Percentiles rank a stretch among this genome's conserved stretches.
phyloP scores from a whole-genome alignment of 1,284 basidiomycete genomes.

The Rhizoctonia solani region DNA sequence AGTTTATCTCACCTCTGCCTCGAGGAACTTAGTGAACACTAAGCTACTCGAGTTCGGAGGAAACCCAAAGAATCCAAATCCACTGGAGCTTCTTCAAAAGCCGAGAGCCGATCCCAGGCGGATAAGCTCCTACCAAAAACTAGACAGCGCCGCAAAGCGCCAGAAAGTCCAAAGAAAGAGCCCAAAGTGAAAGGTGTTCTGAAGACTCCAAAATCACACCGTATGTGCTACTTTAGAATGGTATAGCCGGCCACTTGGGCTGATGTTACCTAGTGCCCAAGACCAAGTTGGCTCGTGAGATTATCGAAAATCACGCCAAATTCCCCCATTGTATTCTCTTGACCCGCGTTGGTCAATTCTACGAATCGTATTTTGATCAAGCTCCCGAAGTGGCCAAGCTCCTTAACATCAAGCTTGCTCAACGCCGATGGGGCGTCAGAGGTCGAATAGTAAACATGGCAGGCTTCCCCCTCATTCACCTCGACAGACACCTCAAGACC shows the following conservation, averaged over 20 bases:
- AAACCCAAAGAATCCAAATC: background rate
- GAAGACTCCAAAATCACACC: background rate
- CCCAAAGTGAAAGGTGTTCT: background rate
- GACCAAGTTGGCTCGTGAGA: slow-evolving; percentile 62
- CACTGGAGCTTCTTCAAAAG: background rate
- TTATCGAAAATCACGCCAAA: slow-evolving; percentile 69
- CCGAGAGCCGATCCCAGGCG: too few species aligned
- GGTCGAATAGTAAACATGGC: slow-evolving; percentile 74
- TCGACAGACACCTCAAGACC: slow-evolving; percentile 84
- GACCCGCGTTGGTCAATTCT: slow-evolving; percentile 92
- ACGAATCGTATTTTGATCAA: slow-evolving; percentile 96
- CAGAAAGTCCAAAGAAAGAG: background rate
- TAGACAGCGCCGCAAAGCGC: background rate
- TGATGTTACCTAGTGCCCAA: slow-evolving; percentile 34
- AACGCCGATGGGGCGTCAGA: slow-evolving; percentile 62
- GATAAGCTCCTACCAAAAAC: background rate
- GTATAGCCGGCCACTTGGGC: background rate
- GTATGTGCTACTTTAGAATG: background rate
- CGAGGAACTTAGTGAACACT: background rate
- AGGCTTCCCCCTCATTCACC: slow-evolving; percentile 85
- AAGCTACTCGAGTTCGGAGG: background rate
- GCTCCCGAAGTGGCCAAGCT: slow-evolving; percentile 75
- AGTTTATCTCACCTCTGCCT: background rate
- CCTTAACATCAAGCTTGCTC: slow-evolving; percentile 80
- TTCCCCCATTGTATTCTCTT: slow-evolving; percentile 90